Base-by-base conservation (phyloP, 352 stramenopile genomes). In the Phytophthora hybrid region DNA sequence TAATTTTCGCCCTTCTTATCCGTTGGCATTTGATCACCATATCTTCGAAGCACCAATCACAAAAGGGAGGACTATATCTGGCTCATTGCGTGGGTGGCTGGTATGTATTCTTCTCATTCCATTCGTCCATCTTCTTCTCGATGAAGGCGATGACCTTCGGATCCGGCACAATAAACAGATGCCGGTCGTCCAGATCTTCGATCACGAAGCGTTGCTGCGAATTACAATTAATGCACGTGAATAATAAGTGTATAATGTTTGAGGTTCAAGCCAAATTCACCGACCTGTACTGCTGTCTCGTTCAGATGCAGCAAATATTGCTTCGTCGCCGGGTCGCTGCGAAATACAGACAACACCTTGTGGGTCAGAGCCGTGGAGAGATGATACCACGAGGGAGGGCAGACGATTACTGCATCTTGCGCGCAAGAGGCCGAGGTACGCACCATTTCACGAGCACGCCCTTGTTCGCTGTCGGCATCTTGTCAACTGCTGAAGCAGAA, bases 41-140 rank as follows among this genome's bases (percentile, higher is more conserved):
- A 49, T 21, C 41, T 49, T n/a, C 41, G 18, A 7, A 49, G 4
- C 23, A 31, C 54, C 23, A 69, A 54, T 23, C 14, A 5, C 8
- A 16, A 44, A 0, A n/a, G 44, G 9, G 2, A n/a, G 32, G 9
- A 0, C 31, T 16, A n/a, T 37, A 13, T 11, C 29, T 19, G 16
- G 29, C 8, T 31, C 78, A 81, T 41, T 77, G 82, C 5, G 89
- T 94, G 16, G 89, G 87, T 29, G 84, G 81, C 68, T 96, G 89
- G 79, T 96, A 96, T 44, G 89, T 96, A 74, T 96, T 96, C 69
- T 88, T 91, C 64, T 96, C 87, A 69, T 96, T 96, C 89, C 89
- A 96, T 68, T 96, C 87, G 78, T 96, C 89, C 84, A 96, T 93
- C 80, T 94, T 96, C 76, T 93, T 92, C 66, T 96, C 85, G 62